These are phyloP conservation scores for Pythium phragmitis DNA, from an alignment of 352 stramenopile species.

Conservation along the genomic window DNA sequence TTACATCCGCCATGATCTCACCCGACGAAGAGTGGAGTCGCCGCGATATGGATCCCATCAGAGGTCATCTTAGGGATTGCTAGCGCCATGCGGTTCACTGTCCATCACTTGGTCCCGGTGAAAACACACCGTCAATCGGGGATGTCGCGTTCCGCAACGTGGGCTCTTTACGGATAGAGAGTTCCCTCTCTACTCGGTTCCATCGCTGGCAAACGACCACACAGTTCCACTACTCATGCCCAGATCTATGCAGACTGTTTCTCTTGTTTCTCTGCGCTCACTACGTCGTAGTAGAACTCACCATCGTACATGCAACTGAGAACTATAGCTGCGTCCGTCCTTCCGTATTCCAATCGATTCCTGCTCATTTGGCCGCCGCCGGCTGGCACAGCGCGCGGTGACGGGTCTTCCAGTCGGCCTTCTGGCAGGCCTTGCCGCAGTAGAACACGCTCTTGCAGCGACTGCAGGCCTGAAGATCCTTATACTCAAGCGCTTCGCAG, in stretches of 20 bases:
- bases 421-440: slow-evolving; percentile 62
- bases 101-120: no score
- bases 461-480: slow-evolving; percentile 46
- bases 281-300: no score
- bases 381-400: slow-evolving; percentile 50
- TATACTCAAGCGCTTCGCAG: slow-evolving; percentile 55
- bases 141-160: no score
- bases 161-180: no score
- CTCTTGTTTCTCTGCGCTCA: background rate
- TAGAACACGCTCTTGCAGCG: slow-evolving; percentile 75
- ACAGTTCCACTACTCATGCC: background rate
- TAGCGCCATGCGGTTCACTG: no score
- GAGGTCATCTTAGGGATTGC: no score
- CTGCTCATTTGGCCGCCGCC: slow-evolving; percentile 8
- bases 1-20: no score
- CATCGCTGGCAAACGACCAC: no score
- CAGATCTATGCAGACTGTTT: background rate
- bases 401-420: slow-evolving; percentile 63
- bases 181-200: no score
- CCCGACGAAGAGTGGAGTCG: no score
- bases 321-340: background rate
- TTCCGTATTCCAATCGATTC: background rate
- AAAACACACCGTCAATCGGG: no score
- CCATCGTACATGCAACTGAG: background rate
- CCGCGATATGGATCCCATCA: no score